phyloP scores from a whole-genome alignment of 805 yeast genomes.

The Candida ovalis region DNA sequence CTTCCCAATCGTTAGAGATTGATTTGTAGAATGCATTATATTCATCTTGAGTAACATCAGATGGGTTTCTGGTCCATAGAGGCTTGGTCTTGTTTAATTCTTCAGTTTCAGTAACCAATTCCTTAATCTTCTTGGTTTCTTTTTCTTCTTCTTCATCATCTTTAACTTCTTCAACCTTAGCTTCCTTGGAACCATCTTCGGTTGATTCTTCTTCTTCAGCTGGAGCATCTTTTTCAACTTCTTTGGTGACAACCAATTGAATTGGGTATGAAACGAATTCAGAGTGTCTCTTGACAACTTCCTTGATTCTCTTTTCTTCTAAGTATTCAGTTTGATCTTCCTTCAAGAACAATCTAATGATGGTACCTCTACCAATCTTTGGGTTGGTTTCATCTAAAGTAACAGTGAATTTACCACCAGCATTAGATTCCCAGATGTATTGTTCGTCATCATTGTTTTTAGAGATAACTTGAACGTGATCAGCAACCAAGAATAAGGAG shows the following conservation, averaged over 20 bases:
- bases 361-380: constrained; percentile 90
- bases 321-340: constrained; percentile 98
- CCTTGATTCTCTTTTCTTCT: constrained; percentile 99
- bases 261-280: constrained; percentile 99
- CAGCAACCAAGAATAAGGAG: constrained; percentile 98
- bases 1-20: constrained; percentile 99
- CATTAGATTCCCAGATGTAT: constrained; percentile 99
- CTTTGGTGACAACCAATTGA: constrained; percentile 96
- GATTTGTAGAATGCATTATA: constrained; percentile 99
- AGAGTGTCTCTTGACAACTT: constrained; percentile 98
- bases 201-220: constrained; percentile 63
- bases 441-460: constrained; percentile 99
- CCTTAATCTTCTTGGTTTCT: constrained; percentile 87
- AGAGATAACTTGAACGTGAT: constrained; percentile 96
- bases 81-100: constrained; percentile 99
- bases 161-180: constrained; percentile 72
- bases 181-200: constrained; percentile 51
- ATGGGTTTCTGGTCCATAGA: constrained; percentile 98
- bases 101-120: constrained; percentile 91
- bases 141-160: constrained; percentile 67
- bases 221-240: constrained; percentile 97
- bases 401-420: constrained; percentile 99
- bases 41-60: constrained; percentile 96
- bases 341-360: constrained; percentile 92
- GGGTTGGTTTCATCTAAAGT: constrained; percentile 85